These are phyloP conservation scores for Torulaspora maleeae DNA, from an alignment of 805 yeast genomes.

Conservation along the genomic window DNA sequence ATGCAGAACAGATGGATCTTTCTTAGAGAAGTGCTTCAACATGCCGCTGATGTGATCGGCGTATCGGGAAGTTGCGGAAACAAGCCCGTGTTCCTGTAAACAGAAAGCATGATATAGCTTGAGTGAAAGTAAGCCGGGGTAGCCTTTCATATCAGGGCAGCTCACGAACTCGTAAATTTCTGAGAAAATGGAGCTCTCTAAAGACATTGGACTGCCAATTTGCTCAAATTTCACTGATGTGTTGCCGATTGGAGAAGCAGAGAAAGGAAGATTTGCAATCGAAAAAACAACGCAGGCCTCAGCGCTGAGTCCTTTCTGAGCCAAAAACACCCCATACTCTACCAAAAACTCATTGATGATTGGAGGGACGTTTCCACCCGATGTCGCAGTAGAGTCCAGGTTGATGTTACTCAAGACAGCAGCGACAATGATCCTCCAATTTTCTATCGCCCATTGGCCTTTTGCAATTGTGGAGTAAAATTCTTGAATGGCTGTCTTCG, in stretches of 20 bases:
- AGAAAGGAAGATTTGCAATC: conserved; percentile 45
- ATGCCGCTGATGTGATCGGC: conserved; percentile 46
- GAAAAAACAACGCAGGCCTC: conserved; percentile 46
- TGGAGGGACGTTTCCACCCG: conserved; percentile 23
- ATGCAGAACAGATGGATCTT: conserved; percentile 34
- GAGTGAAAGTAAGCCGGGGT: conserved; percentile 52
- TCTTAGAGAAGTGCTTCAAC: conserved; percentile 39
- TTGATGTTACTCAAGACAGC: conserved; percentile 37
- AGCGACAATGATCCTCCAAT: conserved; percentile 49
- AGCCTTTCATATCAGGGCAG: conserved; percentile 34
- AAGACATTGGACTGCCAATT: conserved; percentile 39
- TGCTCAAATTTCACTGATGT: conserved; percentile 38
- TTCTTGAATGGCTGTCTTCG: conserved; percentile 48
- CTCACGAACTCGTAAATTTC: conserved; percentile 64
- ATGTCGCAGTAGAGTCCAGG: conserved; percentile 7
- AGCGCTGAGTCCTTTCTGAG: conserved; percentile 29
- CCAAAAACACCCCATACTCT: conserved; percentile 49
- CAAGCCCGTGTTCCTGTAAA: conserved; percentile 62
- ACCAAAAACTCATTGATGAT: conserved; percentile 40
- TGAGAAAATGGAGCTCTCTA: conserved; percentile 50
- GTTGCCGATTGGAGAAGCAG: conserved; percentile 28
- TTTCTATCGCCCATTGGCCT: conserved; percentile 45
- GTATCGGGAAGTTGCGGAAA: conserved; percentile 57
- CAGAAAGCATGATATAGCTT: conserved; percentile 64
- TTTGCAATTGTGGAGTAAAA: conserved; percentile 40